phyloP scores from a whole-genome alignment of 768 basidiomycete genomes.

The Chlorophyllum brunneum region DNA sequence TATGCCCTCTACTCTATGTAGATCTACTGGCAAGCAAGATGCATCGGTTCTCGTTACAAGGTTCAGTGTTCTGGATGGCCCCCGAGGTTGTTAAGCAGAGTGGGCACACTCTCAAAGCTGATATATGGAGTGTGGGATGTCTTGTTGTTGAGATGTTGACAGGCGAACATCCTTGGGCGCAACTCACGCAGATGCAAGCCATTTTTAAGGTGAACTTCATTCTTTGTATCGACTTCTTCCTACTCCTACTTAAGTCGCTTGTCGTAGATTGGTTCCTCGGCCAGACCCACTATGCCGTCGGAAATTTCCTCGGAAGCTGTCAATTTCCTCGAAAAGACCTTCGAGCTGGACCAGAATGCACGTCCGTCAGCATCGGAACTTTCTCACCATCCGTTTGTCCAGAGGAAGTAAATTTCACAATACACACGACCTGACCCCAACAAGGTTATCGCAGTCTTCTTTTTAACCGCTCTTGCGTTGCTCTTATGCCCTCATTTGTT shows the following conservation, averaged over 20 bases:
- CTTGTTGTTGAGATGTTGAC: constrained; percentile 96
- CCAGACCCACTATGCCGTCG: constrained; percentile 82
- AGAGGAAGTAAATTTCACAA: constrained; percentile 5
- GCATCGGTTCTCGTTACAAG: constrained; percentile 91
- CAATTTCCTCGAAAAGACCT: constrained; percentile 82
- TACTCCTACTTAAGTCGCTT: neutral
- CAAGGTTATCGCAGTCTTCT: constrained; percentile 13
- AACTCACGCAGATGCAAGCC: constrained; percentile 97
- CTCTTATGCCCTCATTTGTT: too few relatives aligned
- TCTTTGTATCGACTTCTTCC: neutral
- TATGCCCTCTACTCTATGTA: constrained; percentile 15
- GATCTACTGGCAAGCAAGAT: constrained; percentile 55
- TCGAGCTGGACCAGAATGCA: constrained; percentile 77
- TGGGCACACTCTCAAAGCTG: constrained; percentile 85
- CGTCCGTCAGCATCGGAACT: constrained; percentile 79
- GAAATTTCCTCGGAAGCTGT: constrained; percentile 90
- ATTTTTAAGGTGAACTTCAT: constrained; percentile 78
- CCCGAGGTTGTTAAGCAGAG: constrained; percentile 98
- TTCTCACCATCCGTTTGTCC: constrained; percentile 71
- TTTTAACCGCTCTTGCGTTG: too few relatives aligned
- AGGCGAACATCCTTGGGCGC: constrained; percentile 93
- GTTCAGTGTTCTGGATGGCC: constrained; percentile 99
- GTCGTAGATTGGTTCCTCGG: constrained; percentile 83
- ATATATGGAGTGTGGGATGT: constrained; percentile 96
- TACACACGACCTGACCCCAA: too few relatives aligned